Evolutionary conservation across 352 stramenopile species (phyloP).

Genomic region (Globisporangium echinulatum): DNA sequence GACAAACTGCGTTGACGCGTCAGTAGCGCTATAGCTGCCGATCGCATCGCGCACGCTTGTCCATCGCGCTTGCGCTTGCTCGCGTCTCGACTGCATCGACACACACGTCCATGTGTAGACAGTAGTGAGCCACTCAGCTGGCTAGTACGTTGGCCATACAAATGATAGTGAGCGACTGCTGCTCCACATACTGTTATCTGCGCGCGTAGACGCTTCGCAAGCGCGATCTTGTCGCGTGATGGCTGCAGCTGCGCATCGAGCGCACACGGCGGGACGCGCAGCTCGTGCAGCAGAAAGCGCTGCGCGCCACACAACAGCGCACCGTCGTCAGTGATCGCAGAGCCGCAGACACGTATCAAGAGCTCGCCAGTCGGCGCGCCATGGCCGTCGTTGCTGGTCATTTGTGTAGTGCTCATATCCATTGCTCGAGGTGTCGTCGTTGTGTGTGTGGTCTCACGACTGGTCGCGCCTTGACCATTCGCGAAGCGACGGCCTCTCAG

Average conservation of each 20-base stretch:
- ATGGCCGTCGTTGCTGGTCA: too few species aligned
- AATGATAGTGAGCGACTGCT: background rate
- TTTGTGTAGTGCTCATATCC: too few species aligned
- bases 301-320: conserved; percentile 20
- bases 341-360: conserved; percentile 29
- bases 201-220: conserved; percentile 11
- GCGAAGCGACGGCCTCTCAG: background rate
- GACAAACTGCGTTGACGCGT: background rate
- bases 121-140: background rate
- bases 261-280: conserved; percentile 8
- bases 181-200: conserved; percentile 14
- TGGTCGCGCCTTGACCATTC: background rate
- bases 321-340: conserved; percentile 12
- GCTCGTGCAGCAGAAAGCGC: conserved; percentile 25
- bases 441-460: background rate
- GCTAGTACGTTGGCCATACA: background rate
- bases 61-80: conserved; percentile 6
- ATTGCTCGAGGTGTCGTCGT: background rate
- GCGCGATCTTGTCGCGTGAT: conserved; percentile 20
- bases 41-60: conserved; percentile 1
- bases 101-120: too few species aligned
- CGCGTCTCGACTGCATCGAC: background rate
- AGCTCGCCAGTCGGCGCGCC: conserved; percentile 31
- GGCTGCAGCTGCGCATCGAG: conserved; percentile 15
- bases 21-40: background rate